Evolutionary conservation across 768 basidiomycete species (phyloP), one percentile per base, ranked within the genome.

Genomic region (Boletellus sp.): DNA sequence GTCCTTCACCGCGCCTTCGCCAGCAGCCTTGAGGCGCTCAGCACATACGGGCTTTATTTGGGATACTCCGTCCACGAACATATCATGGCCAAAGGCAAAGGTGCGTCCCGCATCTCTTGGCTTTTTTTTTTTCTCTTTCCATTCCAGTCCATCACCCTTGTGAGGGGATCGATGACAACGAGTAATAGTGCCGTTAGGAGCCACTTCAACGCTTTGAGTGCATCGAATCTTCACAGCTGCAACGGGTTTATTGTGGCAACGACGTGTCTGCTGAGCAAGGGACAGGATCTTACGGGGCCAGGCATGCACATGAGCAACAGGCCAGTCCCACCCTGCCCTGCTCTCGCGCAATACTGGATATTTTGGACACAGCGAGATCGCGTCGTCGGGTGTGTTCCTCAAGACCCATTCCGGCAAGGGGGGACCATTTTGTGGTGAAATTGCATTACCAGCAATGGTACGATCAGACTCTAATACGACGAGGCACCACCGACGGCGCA

Each of bases 101-200:
- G 67, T 68, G 28, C 22, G 68, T 50, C 39, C 20, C 17, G 10
- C 11, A 11, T 35, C 12, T n/a, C 40, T 5, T 35, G 28, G 8
- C 1, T n/a, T n/a, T n/a, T n/a, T n/a, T 9, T 33, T 8, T 16
- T 13, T 10, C n/a, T 11, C 3, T 4, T 16, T 26, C 45, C 16
- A 31, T 35, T 41, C 19, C 16, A 77, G 75, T 65, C 71, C 7
- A 37, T 74, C 15, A 55, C 63, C 15, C 58, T 65, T 3, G 46
- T 58, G 1, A 36, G 41, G n/a, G 64, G 57, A 0, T 32, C 42
- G 3, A 17, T 73, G 26, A 50, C 26, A 3, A 62, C 75, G 23
- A 59, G 51, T 8, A 74, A 78, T 23, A 64, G 62, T 3, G 43
- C 54, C 1, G 74, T 78, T 50, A 20, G 16, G 2, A 77, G 77